Base-by-base conservation (phyloP, 2,329 filamentous ascomycete species). In the Pseudogymnoascus sp. region DNA sequence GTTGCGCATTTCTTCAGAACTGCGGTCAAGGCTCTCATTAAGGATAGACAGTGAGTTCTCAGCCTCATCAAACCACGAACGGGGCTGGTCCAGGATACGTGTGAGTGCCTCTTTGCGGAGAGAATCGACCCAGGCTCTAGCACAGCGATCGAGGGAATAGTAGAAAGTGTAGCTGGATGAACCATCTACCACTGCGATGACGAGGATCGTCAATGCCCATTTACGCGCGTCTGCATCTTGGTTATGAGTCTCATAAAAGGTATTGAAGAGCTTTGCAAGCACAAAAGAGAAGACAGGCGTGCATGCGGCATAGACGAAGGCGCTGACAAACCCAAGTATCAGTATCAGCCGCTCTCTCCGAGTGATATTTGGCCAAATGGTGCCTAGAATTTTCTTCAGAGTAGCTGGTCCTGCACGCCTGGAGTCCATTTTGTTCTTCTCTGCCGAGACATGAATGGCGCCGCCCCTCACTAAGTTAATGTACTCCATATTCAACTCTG, bases 1-100 rank as follows among this genome's bases (percentile, higher is more conserved):
- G 68, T 90, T 92, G 8, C 90, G 84, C 84, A 95, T 93, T 72
- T 96, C 91, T 72, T 97, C 92, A 0, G 88, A 89, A 69, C 91
- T 90, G 15, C 88, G 83, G 70, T 96, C 91, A 0, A 97, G 81
- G 50, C 83, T 88, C 65, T 90, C 86, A 0, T 82, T 85, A 44
- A 97, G 80, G 1, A 81, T 79, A 0, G 80, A 78, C 0, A 88
- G 78, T 0, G 82, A 84, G 73, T 95, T 89, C 35, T 80, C 79
- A 1, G 87, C 80, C 60, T 81, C 78, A 67, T 91, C 87, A 69
- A 96, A 96, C 87, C 92, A 97, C 4, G 82, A 76, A 65, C 83
- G 86, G 0, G 90, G 88, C 71, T 97, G 93, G 40, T 83, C 80
- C 0, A 97, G 78, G 15, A 96, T 85, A 1, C 83, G 82, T 60